A percentile compares a stretch with the other conserved stretches of the same genome.
Evolutionary conservation across 306 rosid genomes (phyloP).

Genomic region (Pyrus bretschneideri): DNA sequence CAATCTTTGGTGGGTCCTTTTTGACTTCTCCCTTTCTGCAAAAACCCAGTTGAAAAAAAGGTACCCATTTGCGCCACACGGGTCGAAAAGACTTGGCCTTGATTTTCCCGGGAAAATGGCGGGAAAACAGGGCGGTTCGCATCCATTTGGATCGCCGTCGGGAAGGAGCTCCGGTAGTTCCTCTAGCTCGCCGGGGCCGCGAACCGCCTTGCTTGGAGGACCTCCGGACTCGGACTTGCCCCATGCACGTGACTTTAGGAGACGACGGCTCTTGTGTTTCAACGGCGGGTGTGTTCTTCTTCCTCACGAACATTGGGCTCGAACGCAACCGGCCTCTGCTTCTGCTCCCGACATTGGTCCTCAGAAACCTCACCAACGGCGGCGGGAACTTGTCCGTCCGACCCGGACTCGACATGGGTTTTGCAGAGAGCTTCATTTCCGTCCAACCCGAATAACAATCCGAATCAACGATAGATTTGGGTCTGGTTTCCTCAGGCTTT

Average conservation of each 20-base stretch:
- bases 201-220: slow-evolving; percentile 33
- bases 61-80: slow-evolving; percentile 47
- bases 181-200: background rate
- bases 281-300: slow-evolving; percentile 47
- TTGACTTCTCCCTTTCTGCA: slow-evolving; percentile 26
- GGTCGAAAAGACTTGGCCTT: slow-evolving; percentile 29
- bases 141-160: slow-evolving; percentile 38
- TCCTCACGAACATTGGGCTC: slow-evolving; percentile 62
- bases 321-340: slow-evolving; percentile 73
- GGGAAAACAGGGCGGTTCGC: slow-evolving; percentile 34
- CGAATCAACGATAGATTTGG: background rate
- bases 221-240: slow-evolving; percentile 65
- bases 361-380: slow-evolving; percentile 79
- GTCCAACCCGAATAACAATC: background rate
- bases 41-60: slow-evolving; percentile 24
- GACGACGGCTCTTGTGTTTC: slow-evolving; percentile 93
- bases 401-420: slow-evolving; percentile 75
- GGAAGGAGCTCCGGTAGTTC: slow-evolving; percentile 1
- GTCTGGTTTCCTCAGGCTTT: background rate
- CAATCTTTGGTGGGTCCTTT: slow-evolving; percentile 21
- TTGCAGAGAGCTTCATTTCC: slow-evolving; percentile 54
- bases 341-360: slow-evolving; percentile 55
- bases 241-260: slow-evolving; percentile 95
- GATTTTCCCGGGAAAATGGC: slow-evolving; percentile 16
- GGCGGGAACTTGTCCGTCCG: slow-evolving; percentile 84